Base-by-base conservation (phyloP, 2,329 filamentous ascomycete genomes). In the Neofusicoccum ribis region DNA sequence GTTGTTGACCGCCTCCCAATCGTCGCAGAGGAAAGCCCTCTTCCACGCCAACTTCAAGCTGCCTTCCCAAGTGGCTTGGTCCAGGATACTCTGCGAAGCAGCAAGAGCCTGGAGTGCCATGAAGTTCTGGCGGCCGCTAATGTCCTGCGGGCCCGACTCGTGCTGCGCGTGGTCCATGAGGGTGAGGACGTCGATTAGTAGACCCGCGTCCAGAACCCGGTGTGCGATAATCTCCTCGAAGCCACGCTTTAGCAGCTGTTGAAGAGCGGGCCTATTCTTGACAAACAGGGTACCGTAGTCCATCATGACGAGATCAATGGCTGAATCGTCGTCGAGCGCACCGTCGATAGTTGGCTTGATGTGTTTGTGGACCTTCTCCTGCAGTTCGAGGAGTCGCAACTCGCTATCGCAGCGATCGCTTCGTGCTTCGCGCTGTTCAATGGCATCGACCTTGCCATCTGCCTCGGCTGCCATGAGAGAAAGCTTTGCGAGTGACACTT, bases 401-500 rank as follows among this genome's bases (percentile, higher is more conserved):
- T 89, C 85, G 63, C 83, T 83, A 64, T 92, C 85, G 47, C 83
- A 82, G 14, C 79, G 78, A 12, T 87, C 73, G 52, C 79, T 76
- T 47, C 79, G 77, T 36, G 85, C 78, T 36, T 79, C 78, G 9
- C 44, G 74, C 72, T 68, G 83, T 79, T 64, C 82, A 69, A 65
- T 75, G 46, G 70, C 68, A 49, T 31, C 67, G 15, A 62, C 61
- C 12, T 54, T 61, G 20, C 70, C 67, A 23, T 65, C 73, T 66
- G 82, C 79, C 64, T 77, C 82, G 44, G 88, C 86, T 15, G 91
- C 91, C 69, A 97, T 79, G 63, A 82, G 70, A 27, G 80, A 75
- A n/a, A 99, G 84, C 78, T 97, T 98, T 41, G 91, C 91, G 44
- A 99, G 83, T 66, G 92, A 96, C 31, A 98, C 82, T 77, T 98